These are phyloP conservation scores for Periconia macrospinosa DNA, from an alignment of 2,329 filamentous ascomycete species.

Conservation along the genomic window DNA sequence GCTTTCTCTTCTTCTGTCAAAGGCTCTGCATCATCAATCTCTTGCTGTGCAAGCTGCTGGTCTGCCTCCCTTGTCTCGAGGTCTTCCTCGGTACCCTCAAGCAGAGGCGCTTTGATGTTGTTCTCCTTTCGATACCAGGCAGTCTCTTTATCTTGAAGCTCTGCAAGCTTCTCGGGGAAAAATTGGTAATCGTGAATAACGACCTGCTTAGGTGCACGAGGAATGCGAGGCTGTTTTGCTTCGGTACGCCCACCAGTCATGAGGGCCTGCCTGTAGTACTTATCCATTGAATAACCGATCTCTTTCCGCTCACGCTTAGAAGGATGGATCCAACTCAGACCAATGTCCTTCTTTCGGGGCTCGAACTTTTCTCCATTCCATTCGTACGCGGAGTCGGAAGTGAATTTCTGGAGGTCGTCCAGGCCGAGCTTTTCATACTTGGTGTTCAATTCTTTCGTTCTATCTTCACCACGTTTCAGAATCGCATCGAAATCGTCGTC, in stretches of 20 bases:
- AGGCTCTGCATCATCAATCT: slow-evolving; percentile 88
- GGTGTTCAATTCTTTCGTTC: slow-evolving; percentile 86
- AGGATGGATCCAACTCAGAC: slow-evolving; percentile 95
- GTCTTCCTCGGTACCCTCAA: slow-evolving; percentile 85
- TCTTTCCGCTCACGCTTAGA: slow-evolving; percentile 98
- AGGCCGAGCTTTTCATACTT: slow-evolving; percentile 97
- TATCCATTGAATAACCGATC: slow-evolving; percentile 97
- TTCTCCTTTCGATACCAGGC: slow-evolving; percentile 96
- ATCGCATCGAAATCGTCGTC: slow-evolving; percentile 93
- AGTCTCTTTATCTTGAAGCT: slow-evolving; percentile 94
- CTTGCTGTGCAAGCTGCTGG: slow-evolving; percentile 81
- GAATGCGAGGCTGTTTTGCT: slow-evolving; percentile 90
- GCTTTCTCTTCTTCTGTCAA: slow-evolving; percentile 87
- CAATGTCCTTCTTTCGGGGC: slow-evolving; percentile 79
- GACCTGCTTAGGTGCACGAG: slow-evolving; percentile 92
- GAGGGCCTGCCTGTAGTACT: slow-evolving; percentile 93
- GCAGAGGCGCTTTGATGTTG: slow-evolving; percentile 87
- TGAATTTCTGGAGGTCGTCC: slow-evolving; percentile 96
- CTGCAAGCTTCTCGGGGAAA: slow-evolving; percentile 79
- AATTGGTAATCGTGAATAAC: slow-evolving; percentile 96
- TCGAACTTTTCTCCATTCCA: slow-evolving; percentile 99
- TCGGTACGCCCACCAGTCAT: slow-evolving; percentile 77
- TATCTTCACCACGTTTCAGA: slow-evolving; percentile 79
- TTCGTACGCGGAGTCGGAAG: slow-evolving; percentile 94
- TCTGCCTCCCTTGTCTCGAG: slow-evolving; percentile 84